Evolutionary conservation across 441 rosid genomes (phyloP), one percentile per base, ranked within the genome.

Genomic region (Macaranga tanarius): DNA sequence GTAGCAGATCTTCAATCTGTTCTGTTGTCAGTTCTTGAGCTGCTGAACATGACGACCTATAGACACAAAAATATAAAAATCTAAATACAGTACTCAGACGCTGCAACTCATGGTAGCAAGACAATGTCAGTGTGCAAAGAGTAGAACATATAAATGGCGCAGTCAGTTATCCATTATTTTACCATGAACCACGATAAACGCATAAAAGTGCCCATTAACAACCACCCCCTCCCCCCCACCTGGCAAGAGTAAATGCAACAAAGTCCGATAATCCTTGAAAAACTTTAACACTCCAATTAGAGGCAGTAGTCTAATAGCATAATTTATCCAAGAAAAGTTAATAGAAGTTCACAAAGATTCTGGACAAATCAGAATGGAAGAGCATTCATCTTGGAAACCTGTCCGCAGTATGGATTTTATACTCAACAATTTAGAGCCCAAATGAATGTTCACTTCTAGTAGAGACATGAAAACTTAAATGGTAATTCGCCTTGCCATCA

Each of bases 21-120:
- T 87, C 85, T 73, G 85, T 59, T 60, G 84, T 79, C 83, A 85
- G 67, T 76, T 88, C 87, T 85, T 87, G 84, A 78, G 87, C 80
- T 48, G 83, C 87, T 40, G 88, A 82, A 79, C 91, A 90, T 25
- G 69, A 64, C 54, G 96, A 87, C 79, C 97, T 90, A 85, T 74
- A 65, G 73, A 81, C 73, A 79, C 66, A 74, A 59, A n/a, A 71
- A 44, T 55, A 40, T 2, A 40, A 59, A 20, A 17, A 62, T 55
- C 63, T 65, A 25, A 73, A 12, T 8, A 69, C 19, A 44, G 22
- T 54, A 28, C 45, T 44, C 40, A 47, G 54, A 65, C 56, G 45
- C 26, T 2, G 23, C 67, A 77, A 20, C 1, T 74, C 45, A 58
- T 9, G 57, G 42, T 22, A 20, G 57, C 38, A 26, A 73, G 60